Conservation (phyloP, 345 rosid species). For the Arabidopsis suecica region DNA sequence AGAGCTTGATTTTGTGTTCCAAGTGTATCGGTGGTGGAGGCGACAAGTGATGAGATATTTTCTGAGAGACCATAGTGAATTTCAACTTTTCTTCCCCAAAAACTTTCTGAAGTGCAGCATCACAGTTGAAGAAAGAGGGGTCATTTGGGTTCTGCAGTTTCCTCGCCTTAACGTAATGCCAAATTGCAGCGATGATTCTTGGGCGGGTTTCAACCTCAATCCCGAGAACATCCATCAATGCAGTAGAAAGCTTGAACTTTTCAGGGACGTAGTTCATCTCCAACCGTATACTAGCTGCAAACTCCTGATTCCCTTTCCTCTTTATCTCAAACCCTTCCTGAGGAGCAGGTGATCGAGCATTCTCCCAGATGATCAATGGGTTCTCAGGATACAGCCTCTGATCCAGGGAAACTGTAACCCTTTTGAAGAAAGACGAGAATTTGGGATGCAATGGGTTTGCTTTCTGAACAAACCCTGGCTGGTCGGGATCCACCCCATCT, state of each 20-base stretch:
- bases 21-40: constrained; percentile 91
- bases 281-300: constrained; percentile 72
- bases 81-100: constrained; percentile 90
- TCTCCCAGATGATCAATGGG: constrained; percentile 86
- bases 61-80: constrained; percentile 89
- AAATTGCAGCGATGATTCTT: constrained; percentile 92
- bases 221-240: constrained; percentile 93
- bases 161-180: constrained; percentile 99
- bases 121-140: constrained; percentile 84
- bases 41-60: constrained; percentile 77
- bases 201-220: constrained; percentile 97
- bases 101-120: constrained; percentile 83
- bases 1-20: constrained; percentile 90
- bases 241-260: constrained; percentile 90
- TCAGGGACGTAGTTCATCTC: constrained; percentile 96
- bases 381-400: constrained; percentile 94
- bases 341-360: constrained; percentile 84
- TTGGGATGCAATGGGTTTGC: constrained; percentile 75
- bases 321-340: constrained; percentile 98
- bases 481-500: constrained; percentile 94
- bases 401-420: constrained; percentile 81
- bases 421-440: constrained; percentile 93
- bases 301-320: constrained; percentile 95
- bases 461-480: constrained; percentile 80
- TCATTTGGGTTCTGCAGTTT: constrained; percentile 91